Evolutionary conservation across 2,329 filamentous ascomycete genomes (phyloP).

Genomic region (Stenocarpella maydis): DNA sequence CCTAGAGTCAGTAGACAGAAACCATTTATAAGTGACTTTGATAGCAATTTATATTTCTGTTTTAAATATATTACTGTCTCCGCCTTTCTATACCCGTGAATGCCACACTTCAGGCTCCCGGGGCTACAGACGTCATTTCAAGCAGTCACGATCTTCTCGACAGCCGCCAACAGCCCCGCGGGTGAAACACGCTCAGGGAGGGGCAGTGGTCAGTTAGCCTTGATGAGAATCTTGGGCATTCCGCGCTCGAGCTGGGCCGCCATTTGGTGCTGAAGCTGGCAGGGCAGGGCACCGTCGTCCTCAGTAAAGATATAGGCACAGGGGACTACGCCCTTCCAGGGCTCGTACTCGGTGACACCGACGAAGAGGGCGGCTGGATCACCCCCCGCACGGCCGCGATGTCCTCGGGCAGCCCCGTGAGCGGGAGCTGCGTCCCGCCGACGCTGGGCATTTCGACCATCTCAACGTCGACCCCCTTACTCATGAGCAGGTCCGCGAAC

Average conservation of each 20-base stretch:
- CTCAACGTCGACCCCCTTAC: not conserved
- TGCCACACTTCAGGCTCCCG: no score
- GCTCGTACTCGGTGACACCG: conserved; percentile 34
- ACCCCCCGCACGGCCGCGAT: conserved; percentile 21
- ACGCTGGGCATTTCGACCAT: conserved; percentile 23
- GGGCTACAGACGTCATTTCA: not conserved
- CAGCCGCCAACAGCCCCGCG: conserved; percentile 28
- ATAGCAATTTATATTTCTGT: not conserved
- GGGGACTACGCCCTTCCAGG: conserved; percentile 32
- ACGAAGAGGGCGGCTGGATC: conserved; percentile 31
- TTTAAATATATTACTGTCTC: not conserved
- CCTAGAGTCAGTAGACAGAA: not conserved
- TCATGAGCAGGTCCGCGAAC: conserved; percentile 10
- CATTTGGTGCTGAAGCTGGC: conserved; percentile 36
- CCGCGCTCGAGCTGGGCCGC: conserved; percentile 29
- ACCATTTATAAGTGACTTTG: not conserved
- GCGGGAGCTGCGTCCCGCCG: conserved; percentile 20
- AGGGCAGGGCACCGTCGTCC: conserved; percentile 34
- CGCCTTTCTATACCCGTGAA: not conserved
- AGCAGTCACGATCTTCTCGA: conserved; percentile 28
- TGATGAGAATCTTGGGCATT: conserved; percentile 26
- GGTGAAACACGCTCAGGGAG: conserved; percentile 34
- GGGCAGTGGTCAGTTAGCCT: conserved; percentile 36
- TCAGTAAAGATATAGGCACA: conserved; percentile 36
- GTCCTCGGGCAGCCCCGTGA: conserved; percentile 28